Evolutionary conservation across 208 protist genomes (phyloP).

Genomic region (Entamoeba histolytica): DNA sequence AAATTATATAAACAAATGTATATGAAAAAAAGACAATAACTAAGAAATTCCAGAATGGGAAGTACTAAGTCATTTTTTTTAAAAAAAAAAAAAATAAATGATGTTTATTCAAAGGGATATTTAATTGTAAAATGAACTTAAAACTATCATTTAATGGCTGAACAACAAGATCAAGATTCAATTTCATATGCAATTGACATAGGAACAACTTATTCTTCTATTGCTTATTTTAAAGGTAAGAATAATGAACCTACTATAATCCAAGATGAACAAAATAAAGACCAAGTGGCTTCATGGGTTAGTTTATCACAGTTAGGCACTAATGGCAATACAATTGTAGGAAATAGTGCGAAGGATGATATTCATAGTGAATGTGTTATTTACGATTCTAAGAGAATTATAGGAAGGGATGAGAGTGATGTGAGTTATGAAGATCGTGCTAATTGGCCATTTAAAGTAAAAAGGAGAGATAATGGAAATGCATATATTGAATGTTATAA

Average conservation of each 20-base stretch:
- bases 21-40: too few species aligned
- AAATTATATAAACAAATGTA: too few species aligned
- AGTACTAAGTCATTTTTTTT: too few species aligned
- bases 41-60: too few species aligned
- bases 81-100: too few species aligned
- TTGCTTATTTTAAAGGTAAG: not conserved
- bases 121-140: too few species aligned
- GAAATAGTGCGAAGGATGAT: not conserved
- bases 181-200: too few species aligned
- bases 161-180: too few species aligned
- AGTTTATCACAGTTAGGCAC: not conserved
- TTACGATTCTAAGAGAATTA: not conserved
- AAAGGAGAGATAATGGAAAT: not conserved
- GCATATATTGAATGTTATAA: not conserved
- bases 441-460: not conserved
- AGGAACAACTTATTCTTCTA: not conserved
- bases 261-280: not conserved
- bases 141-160: too few species aligned
- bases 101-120: too few species aligned
- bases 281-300: not conserved
- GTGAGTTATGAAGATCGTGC: not conserved
- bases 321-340: not conserved
- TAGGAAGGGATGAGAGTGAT: not conserved
- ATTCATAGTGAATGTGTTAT: not conserved
- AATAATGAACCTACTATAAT: not conserved